Base-by-base conservation (phyloP, 176 grass and related monocot species). In the Eleusine indica region DNA sequence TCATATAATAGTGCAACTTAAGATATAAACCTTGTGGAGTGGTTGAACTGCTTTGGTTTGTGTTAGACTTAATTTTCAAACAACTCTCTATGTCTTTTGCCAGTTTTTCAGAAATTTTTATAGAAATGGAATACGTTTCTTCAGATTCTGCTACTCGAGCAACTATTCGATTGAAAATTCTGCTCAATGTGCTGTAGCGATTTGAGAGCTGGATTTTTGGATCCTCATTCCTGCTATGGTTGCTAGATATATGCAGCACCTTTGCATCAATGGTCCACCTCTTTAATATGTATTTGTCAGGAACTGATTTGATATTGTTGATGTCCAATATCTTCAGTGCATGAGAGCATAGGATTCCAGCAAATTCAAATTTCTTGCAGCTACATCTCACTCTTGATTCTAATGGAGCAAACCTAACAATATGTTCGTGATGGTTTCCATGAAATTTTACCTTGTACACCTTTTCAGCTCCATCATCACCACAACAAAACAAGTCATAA, bases 301-400 rank as follows among this genome's bases (percentile, higher is more conserved):
- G 17, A 14, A 80, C 15, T n/a, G 21, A 18, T 80, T 80, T 68
- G 28, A 68, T 68, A n/a, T 80, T 80, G 3, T 80, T 68, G 17
- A 80, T 52, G 2, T 68, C 77, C 19, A 80, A 62, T 80, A 68
- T 68, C 62, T 68, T 80, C 42, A 79, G 5, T 25, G 73, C 73
- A 54, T 74, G 71, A 39, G 3, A 76, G 17, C 73, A 76, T 6
- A 76, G 9, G 32, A 76, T 58, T 2, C 35, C 3, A 3, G 2
- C 29, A 75, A 75, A 57, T n/a, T 81, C 51, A 81, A 81, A 77
- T n/a, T 62, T 63, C 22, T 77, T 68, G 1, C 78, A 80, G 3
- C 48, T 70, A 0, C 66, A 81, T 7, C 10, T 70, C 5, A 81
- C 71, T 9, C 2, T 49, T 7, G 5, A 13, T 57, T 53, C 66